Evolutionary conservation across 1,139 yeast genomes (phyloP), one percentile per base, ranked within the genome.

Genomic region (Kodamaea fungicola): DNA sequence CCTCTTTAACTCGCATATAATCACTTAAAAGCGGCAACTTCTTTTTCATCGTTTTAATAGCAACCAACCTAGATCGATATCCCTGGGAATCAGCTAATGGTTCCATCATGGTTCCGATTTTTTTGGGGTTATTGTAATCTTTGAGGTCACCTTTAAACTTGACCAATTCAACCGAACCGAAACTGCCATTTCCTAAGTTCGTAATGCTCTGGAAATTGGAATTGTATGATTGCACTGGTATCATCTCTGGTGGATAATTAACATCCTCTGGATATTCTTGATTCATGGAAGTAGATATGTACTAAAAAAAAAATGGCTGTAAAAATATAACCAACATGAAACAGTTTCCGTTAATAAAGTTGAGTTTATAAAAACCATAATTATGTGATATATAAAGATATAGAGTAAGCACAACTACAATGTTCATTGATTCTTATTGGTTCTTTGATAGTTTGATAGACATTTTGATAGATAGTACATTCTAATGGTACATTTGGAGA

Each of bases 21-120:
- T 83, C 88, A 28, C 67, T 64, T 31, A 79, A 57, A 8, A 65
- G 58, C 2, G 68, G 57, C 33, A 80, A 56, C 42, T 70, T 66
- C 41, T 74, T 73, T 41, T 78, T 78, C 83, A 90, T 80, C 6
- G 87, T 80, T 58, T 92, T 92, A 39, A 92, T 76, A 2, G 98
- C 98, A 35, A 89, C 95, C 40, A 82, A 59, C 33, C 57, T 51
- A 34, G 43, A 30, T 2, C 29, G 10, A 30, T 40, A 36, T 7
- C 32, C 19, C 28, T 43, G 38, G 1, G 64, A 44, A 28, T 64
- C 67, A 2, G 41, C 42, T 22, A 71, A 46, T 0, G 79, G 82
- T 23, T 74, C 73, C 54, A 82, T 52, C 44, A 82, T 57, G 0
- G 85, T 78, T 3, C 72, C 74, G 22, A 48, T 48, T 28, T 55